Evolutionary conservation across 2,329 filamentous ascomycete genomes (phyloP).

Genomic region (Microdochium nivale): DNA sequence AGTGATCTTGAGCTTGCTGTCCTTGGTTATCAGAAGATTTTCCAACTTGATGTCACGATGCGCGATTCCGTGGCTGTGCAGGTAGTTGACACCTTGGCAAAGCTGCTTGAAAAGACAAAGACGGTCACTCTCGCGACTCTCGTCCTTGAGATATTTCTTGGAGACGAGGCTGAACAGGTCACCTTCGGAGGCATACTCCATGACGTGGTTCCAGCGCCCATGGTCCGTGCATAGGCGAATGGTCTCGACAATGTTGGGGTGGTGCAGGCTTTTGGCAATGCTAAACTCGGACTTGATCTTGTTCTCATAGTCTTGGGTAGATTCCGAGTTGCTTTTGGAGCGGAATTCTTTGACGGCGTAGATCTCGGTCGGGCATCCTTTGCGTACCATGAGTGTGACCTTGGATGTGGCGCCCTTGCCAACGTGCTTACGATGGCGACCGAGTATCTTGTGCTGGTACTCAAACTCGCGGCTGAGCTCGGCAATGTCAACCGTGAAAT

Average conservation of each 20-base stretch:
- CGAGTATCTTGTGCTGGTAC: slow-evolving; percentile 60
- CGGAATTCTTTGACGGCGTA: slow-evolving; percentile 88
- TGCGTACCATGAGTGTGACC: slow-evolving; percentile 71
- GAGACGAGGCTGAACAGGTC: slow-evolving; percentile 71
- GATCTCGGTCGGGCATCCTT: slow-evolving; percentile 53
- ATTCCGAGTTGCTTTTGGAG: slow-evolving; percentile 60
- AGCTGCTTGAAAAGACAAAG: slow-evolving; percentile 87
- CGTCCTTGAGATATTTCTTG: slow-evolving; percentile 56
- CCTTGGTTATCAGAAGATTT: slow-evolving; percentile 70
- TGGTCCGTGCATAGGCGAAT: slow-evolving; percentile 66
- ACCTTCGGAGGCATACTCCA: slow-evolving; percentile 82
- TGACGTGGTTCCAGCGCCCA: slow-evolving; percentile 79
- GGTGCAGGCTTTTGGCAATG: slow-evolving; percentile 75
- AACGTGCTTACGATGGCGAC: slow-evolving; percentile 64
- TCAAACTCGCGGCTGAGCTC: slow-evolving; percentile 64
- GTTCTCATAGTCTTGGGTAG: slow-evolving; percentile 66
- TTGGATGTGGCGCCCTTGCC: slow-evolving; percentile 78
- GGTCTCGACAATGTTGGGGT: slow-evolving; percentile 82
- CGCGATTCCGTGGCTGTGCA: slow-evolving; percentile 77
- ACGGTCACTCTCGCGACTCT: slow-evolving; percentile 60
- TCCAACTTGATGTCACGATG: slow-evolving; percentile 89
- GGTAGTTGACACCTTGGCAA: slow-evolving; percentile 70
- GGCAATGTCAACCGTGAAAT: slow-evolving; percentile 63
- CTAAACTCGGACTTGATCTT: slow-evolving; percentile 90
- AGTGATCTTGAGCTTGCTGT: slow-evolving; percentile 81